These are phyloP conservation scores for Gymnopilus junonius DNA, from an alignment of 768 basidiomycete species.

Conservation along the genomic window DNA sequence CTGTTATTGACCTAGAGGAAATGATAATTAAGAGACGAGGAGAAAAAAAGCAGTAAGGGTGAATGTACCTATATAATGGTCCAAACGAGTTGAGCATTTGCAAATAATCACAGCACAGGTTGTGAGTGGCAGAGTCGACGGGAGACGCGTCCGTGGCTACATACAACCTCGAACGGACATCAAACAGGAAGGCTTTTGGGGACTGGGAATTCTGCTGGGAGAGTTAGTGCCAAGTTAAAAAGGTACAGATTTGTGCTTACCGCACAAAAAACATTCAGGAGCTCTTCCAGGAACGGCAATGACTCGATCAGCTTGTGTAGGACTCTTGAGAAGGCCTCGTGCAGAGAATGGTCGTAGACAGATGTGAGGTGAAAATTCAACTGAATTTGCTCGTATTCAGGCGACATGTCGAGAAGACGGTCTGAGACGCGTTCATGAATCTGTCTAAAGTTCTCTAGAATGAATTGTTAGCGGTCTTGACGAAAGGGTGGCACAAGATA, in stretches of 20 bases:
- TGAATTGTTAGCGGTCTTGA: not conserved
- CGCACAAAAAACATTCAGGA: slow-evolving; percentile 85
- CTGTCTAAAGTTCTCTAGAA: slow-evolving; percentile 85
- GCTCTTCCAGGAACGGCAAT: slow-evolving; percentile 82
- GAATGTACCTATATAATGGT: slow-evolving; percentile 75
- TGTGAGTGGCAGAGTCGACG: slow-evolving; percentile 87
- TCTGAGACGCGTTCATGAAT: slow-evolving; percentile 88
- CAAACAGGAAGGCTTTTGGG: slow-evolving; percentile 93
- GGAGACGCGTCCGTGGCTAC: slow-evolving; percentile 95
- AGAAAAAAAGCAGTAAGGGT: not conserved
- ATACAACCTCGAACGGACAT: slow-evolving; percentile 82
- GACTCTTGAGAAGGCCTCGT: slow-evolving; percentile 91
- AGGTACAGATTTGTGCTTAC: slow-evolving; percentile 41
- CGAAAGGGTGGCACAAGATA: not conserved
- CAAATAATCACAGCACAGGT: slow-evolving; percentile 90
- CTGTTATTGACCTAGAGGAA: slow-evolving; percentile 26
- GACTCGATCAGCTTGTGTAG: slow-evolving; percentile 87
- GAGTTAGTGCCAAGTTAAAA: not conserved
- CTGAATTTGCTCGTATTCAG: slow-evolving; percentile 78
- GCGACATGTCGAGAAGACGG: slow-evolving; percentile 74
- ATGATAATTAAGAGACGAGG: not conserved
- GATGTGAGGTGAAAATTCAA: slow-evolving; percentile 92
- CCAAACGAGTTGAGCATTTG: slow-evolving; percentile 87
- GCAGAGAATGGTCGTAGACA: slow-evolving; percentile 89
- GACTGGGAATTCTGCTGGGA: slow-evolving; percentile 80